These are phyloP conservation scores for Diospyros lotus DNA, from an alignment of 148 eudicot species.

Conservation along the genomic window DNA sequence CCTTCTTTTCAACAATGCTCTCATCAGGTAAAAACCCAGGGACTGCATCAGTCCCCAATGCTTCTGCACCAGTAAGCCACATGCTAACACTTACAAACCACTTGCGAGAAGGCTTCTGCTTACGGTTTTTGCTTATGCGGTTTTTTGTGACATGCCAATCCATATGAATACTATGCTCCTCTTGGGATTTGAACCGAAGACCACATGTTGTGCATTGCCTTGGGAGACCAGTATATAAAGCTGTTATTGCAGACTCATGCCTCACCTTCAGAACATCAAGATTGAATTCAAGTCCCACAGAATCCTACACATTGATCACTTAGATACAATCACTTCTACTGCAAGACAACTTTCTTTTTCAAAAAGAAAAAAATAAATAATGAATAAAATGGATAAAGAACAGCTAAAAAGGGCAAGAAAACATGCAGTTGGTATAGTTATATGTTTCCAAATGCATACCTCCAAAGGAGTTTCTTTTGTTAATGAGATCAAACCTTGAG, in stretches of 20 bases:
- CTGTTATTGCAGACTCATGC: conserved; percentile 63
- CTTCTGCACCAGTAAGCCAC: conserved; percentile 96
- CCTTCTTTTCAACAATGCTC: conserved; percentile 56
- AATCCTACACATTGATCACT: conserved; percentile 38
- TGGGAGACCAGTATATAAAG: conserved; percentile 77
- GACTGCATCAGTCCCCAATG: conserved; percentile 68
- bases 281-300: conserved; percentile 82
- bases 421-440: background rate
- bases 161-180: conserved; percentile 95
- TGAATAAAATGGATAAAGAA: background rate
- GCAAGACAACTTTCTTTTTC: too few relatives aligned
- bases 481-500: conserved; percentile 76
- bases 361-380: background rate
- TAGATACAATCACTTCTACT: conserved; percentile 1
- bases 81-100: conserved; percentile 78
- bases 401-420: background rate
- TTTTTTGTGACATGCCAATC: conserved; percentile 98
- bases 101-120: conserved; percentile 88
- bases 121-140: conserved; percentile 69
- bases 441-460: conserved; percentile 34
- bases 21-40: conserved; percentile 82
- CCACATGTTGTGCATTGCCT: conserved; percentile 95
- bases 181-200: conserved; percentile 82
- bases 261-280: conserved; percentile 77
- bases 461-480: conserved; percentile 46